Evolutionary conservation across 1,139 yeast species (phyloP), one percentile per base, ranked within the genome.

Genomic region (Lodderomyces pseudojiufengensis): DNA sequence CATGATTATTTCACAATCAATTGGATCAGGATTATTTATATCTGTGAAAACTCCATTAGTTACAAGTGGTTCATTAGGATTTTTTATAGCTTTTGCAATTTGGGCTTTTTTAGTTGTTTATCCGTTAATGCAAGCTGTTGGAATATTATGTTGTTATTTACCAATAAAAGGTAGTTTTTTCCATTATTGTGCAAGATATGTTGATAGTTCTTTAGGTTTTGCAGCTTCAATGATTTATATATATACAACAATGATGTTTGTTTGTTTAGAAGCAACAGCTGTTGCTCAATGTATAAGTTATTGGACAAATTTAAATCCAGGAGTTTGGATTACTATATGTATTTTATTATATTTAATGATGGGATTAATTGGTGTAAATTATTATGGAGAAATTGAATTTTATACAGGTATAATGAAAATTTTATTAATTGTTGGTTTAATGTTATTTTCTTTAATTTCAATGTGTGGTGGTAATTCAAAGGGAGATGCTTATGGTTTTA

Each of bases 1-100:
- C 47, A 68, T 73, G 61, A 68, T 73, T 33, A 65, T 73, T 32
- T 78, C 78, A n/a, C 76, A 73, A 38, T 57, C 70, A 38, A 69
- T 73, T 32, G 77, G 78, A 22, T 64, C 75, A 3, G 78, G 78
- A 35, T 54, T 71, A 31, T 70, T 65, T 46, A 52, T 66, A 25
- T 70, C 71, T 13, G 47, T 65, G 33, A 51, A 61, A 12, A 38
- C 56, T 3, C 70, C 70, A 2, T 54, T 66, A 37, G 55, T 54
- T 37, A 53, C 56, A 3, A 54, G 63, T 6, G 73, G 73, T 8
- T 57, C 68, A n/a, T 50, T 65, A 14, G 55, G 70, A 9, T 53
- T 65, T 30, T 62, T 65, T 37, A 43, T 63, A 3, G 70, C 66
- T 6, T 65, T 64, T 41, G 34, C 61, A 10, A 43, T 58, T 27